Evolutionary conservation across 495 filamentous ascomycete species (phyloP).

Genomic region (Lophium mytilinum): DNA sequence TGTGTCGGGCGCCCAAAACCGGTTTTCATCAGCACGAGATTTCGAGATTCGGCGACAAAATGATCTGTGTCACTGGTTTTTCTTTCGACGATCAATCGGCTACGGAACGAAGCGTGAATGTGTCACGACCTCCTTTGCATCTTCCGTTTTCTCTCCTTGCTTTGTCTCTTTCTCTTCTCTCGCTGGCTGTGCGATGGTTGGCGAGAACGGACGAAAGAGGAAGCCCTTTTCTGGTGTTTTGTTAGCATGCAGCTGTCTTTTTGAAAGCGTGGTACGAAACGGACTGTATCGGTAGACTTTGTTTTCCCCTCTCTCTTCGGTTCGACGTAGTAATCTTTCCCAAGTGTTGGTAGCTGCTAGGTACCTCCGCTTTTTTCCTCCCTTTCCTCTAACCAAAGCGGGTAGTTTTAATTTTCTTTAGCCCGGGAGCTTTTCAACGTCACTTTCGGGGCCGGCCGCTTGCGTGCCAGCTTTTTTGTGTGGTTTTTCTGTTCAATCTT

Average conservation of each 20-base stretch:
- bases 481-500: no score
- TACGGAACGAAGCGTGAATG: background rate
- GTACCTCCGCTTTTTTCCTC: no score
- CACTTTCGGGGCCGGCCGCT: no score
- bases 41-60: background rate
- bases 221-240: background rate
- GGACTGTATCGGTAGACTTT: conserved; percentile 1
- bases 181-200: background rate
- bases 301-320: background rate
- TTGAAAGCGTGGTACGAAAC: background rate
- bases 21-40: background rate
- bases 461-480: no score
- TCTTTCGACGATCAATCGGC: background rate
- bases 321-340: no score
- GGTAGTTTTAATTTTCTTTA: no score
- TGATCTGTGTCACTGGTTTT: background rate
- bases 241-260: background rate
- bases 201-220: background rate
- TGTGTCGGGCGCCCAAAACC: background rate
- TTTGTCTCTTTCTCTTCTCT: background rate
- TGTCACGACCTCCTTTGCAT: background rate
- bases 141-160: background rate
- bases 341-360: no score
- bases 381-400: no score
- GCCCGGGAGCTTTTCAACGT: no score